Evolutionary conservation across 2,329 filamentous ascomycete genomes (phyloP).

Genomic region (Lasiodiplodia sp.): DNA sequence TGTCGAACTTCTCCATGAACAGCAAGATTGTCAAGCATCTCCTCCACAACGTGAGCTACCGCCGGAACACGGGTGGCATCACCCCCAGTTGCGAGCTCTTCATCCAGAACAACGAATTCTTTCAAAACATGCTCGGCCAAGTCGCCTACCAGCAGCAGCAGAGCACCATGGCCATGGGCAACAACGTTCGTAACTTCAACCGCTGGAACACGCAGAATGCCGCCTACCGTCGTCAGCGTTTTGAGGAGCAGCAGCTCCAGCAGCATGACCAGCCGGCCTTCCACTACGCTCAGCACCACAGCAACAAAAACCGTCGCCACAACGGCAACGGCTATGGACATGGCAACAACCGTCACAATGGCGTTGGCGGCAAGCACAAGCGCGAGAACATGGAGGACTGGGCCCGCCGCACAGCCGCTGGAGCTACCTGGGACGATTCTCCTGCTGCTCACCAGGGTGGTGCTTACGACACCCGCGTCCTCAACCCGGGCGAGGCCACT

Average conservation of each 20-base stretch:
- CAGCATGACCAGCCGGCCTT: neutral
- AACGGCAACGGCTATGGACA: neutral
- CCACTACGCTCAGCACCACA: neutral
- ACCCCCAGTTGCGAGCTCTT: neutral
- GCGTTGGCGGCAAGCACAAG: neutral
- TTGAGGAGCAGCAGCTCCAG: neutral
- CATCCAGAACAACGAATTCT: neutral
- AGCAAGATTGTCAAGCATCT: slow-evolving; percentile 17
- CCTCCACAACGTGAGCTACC: slow-evolving; percentile 3
- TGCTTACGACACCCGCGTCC: neutral
- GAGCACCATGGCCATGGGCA: neutral
- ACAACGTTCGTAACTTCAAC: neutral
- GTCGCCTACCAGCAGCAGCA: neutral
- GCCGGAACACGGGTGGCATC: neutral
- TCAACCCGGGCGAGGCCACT: neutral
- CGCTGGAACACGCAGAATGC: neutral
- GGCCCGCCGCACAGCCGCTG: neutral
- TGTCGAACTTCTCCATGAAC: neutral
- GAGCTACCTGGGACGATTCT: neutral
- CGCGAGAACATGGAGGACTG: neutral
- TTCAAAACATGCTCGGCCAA: neutral
- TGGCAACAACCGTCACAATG: neutral
- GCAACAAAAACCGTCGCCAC: neutral
- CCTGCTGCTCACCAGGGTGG: neutral
- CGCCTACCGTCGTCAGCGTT: neutral